Evolutionary conservation across 805 yeast species (phyloP).

Genomic region (Candida pseudofarinosa): DNA sequence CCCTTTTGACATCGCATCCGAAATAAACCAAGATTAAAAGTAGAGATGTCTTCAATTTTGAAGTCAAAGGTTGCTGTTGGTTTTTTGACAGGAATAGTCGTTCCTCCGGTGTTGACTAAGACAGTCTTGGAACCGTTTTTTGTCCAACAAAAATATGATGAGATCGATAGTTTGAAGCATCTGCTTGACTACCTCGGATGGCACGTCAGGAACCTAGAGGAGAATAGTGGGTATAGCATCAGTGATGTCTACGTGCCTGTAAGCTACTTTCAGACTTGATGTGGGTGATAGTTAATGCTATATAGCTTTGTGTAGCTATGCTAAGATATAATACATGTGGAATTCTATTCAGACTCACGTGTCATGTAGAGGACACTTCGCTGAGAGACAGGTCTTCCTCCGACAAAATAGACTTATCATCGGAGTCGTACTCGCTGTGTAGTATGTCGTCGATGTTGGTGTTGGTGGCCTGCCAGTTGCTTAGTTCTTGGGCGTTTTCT

Average conservation of each 20-base stretch:
- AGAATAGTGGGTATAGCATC: slow-evolving; percentile 22
- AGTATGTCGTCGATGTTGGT: slow-evolving; percentile 16
- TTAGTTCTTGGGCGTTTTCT: slow-evolving; percentile 23
- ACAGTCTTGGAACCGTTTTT: slow-evolving; percentile 21
- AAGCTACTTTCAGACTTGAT: slow-evolving; percentile 16
- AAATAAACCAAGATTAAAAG: background rate
- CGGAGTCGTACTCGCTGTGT: slow-evolving; percentile 11
- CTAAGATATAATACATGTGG: too few relatives aligned
- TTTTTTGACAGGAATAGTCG: slow-evolving; percentile 23
- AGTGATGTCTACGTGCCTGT: slow-evolving; percentile 28
- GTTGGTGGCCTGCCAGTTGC: slow-evolving; percentile 36
- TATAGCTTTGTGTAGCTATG: background rate
- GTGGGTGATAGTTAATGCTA: background rate
- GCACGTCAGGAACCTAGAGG: slow-evolving; percentile 30
- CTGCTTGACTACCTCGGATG: slow-evolving; percentile 32
- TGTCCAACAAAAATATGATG: slow-evolving; percentile 21
- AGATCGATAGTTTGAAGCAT: slow-evolving; percentile 26
- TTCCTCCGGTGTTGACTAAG: slow-evolving; percentile 29
- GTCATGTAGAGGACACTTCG: background rate
- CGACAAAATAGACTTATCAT: slow-evolving; percentile 12
- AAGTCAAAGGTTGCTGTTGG: slow-evolving; percentile 15
- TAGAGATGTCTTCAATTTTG: slow-evolving; percentile 7
- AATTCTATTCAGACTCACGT: too few relatives aligned
- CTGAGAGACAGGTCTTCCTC: slow-evolving; percentile 14
- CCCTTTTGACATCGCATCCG: background rate